Base-by-base conservation (phyloP, 2,329 filamentous ascomycete genomes). In the Colletotrichum echinochloae region DNA sequence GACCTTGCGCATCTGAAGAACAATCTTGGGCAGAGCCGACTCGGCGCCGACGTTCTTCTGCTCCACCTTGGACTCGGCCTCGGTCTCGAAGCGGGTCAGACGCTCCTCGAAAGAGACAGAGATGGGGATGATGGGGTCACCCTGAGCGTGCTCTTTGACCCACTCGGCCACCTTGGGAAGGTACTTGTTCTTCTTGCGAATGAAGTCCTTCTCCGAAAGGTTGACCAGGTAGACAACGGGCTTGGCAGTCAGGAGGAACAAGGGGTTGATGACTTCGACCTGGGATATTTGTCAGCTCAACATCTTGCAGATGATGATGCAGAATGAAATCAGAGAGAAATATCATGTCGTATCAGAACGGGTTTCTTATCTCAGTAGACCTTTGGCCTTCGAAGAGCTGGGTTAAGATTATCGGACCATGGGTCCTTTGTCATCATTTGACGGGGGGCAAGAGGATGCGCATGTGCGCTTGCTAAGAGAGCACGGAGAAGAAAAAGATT, bases 121-220 rank as follows among this genome's bases (percentile, higher is more conserved):
- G 77, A 99, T 91, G 72, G 95, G 96, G 70, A 99, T 94, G 78
- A 98, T 91, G 61, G 95, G 93, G 79, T 98, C 95, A 68, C 94
- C 94, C 63, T 90, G 82, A 7, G 95, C 93, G 81, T 99, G 88
- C 80, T 93, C 89, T 86, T 98, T 97, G 82, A 98, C 91, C 96
- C 96, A 99, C 80, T 96, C 93, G 71, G 93, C 94, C 75, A 98
- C 91, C 85, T 95, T 96, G 75, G 93, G 89, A 66, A 99, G 89
- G 84, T 99, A 91, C 91, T 99, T 99, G 90, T 99, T 99, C 92
- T 98, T 99, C 87, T 98, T 96, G 78, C 96, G 92, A 79, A 98
- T 91, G 82, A 95, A 99, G 83, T 99, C 96, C 83, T 91, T 95
- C 86, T 99, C 97, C 73, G 94, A 97, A 72, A 99, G 86, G 86